phyloP scores from a whole-genome alignment of 1,284 basidiomycete species.

The Tilletia walkeri region DNA sequence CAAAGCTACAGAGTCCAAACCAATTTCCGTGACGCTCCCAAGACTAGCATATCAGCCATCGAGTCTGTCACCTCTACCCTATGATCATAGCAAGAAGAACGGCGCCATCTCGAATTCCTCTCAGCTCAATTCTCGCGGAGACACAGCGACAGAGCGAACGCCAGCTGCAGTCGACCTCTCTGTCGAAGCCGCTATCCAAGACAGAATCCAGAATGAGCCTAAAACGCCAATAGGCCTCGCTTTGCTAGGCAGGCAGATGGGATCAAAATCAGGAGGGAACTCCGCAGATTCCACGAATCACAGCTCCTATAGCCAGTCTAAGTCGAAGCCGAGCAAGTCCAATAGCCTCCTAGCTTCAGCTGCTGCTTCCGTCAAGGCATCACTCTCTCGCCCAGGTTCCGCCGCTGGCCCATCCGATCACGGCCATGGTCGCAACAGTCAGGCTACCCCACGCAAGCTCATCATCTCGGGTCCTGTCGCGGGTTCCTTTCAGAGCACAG shows the following conservation, averaged over 20 bases:
- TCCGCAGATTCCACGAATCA: neutral
- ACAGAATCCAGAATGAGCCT: neutral
- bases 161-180: conserved; percentile 7
- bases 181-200: neutral
- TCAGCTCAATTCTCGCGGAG: neutral
- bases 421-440: neutral
- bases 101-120: neutral
- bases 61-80: neutral
- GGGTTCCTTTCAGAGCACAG: conserved; percentile 9
- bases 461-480: conserved; percentile 5
- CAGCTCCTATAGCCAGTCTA: neutral
- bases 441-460: neutral
- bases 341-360: neutral
- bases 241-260: neutral
- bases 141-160: neutral
- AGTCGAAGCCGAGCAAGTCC: neutral
- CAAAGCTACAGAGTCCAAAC: neutral
- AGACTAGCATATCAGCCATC: neutral
- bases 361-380: neutral
- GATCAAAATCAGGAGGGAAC: neutral
- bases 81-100: neutral
- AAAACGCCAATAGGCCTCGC: neutral
- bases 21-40: neutral
- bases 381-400: conserved; percentile 1
- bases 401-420: neutral